Percentiles rank a stretch among this genome's conserved stretches.
These are phyloP conservation scores for Herpetomonas samuelpessoai DNA, from an alignment of 208 protist genomes.

Conservation along the genomic window DNA sequence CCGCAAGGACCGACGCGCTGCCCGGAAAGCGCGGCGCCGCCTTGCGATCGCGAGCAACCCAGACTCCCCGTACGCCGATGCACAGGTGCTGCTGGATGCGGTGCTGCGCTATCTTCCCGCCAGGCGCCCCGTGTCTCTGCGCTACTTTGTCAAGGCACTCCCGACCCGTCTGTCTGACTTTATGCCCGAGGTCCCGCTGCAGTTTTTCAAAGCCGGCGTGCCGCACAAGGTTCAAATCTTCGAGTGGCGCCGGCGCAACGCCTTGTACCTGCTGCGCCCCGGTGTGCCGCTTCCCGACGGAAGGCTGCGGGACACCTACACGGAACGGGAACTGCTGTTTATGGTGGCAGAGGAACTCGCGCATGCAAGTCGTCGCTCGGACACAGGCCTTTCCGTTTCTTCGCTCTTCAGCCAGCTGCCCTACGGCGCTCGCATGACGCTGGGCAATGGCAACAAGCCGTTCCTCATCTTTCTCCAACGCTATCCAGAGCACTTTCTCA, in stretches of 20 bases:
- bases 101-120: constrained; percentile 47
- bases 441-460: constrained; percentile 25
- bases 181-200: constrained; percentile 27
- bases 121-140: constrained; percentile 33
- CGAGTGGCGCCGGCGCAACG: constrained; percentile 44
- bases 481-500: constrained; percentile 47
- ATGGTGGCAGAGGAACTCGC: constrained; percentile 36
- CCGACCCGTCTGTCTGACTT: constrained; percentile 39
- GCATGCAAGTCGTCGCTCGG: constrained; percentile 5
- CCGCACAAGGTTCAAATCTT: constrained; percentile 55
- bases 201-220: constrained; percentile 29
- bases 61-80: constrained; percentile 39
- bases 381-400: neutral
- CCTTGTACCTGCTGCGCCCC: constrained; percentile 40
- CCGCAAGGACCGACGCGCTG: constrained; percentile 10
- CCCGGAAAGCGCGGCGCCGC: constrained; percentile 35
- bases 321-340: constrained; percentile 40
- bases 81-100: constrained; percentile 34
- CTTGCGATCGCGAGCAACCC: constrained; percentile 36
- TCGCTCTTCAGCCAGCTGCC: constrained; percentile 33
- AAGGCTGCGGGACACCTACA: constrained; percentile 38
- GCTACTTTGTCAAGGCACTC: constrained; percentile 28
- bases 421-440: constrained; percentile 33
- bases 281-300: constrained; percentile 54
- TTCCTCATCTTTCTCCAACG: constrained; percentile 25